These are phyloP conservation scores for Candida lessepsii DNA, from an alignment of 805 yeast species.

Conservation along the genomic window DNA sequence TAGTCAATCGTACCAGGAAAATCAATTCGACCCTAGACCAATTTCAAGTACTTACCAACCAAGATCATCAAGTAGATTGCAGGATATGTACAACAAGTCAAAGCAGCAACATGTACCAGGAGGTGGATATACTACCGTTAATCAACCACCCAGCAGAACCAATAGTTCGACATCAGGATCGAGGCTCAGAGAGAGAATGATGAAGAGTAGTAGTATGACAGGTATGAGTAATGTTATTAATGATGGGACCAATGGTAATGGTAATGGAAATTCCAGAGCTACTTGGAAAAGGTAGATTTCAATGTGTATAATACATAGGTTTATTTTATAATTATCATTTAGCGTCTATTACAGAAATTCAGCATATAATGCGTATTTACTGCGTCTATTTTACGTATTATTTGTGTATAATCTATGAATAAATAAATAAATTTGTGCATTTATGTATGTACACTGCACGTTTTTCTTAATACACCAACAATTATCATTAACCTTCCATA, in stretches of 20 bases:
- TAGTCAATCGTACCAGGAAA: background rate
- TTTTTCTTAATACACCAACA: too few relatives aligned
- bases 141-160: constrained; percentile 21
- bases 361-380: too few relatives aligned
- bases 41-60: constrained; percentile 15
- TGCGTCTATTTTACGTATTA: too few relatives aligned
- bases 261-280: constrained; percentile 5
- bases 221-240: constrained; percentile 13
- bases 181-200: constrained; percentile 30
- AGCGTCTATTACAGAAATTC: too few relatives aligned
- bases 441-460: too few relatives aligned
- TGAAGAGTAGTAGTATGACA: constrained; percentile 18
- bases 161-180: constrained; percentile 29
- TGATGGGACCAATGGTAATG: constrained; percentile 6
- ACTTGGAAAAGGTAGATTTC: constrained; percentile 12
- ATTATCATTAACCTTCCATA: too few relatives aligned
- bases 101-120: constrained; percentile 38
- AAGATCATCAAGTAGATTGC: constrained; percentile 34
- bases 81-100: constrained; percentile 41
- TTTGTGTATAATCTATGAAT: too few relatives aligned
- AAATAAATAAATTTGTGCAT: too few relatives aligned
- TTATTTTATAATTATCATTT: too few relatives aligned
- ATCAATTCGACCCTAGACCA: constrained; percentile 2
- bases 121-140: constrained; percentile 24
- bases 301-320: too few relatives aligned